Percentiles rank a stretch among this genome's conserved stretches.
Conservation (phyloP, 257 asterid species). For the Plectranthus barbatus region DNA sequence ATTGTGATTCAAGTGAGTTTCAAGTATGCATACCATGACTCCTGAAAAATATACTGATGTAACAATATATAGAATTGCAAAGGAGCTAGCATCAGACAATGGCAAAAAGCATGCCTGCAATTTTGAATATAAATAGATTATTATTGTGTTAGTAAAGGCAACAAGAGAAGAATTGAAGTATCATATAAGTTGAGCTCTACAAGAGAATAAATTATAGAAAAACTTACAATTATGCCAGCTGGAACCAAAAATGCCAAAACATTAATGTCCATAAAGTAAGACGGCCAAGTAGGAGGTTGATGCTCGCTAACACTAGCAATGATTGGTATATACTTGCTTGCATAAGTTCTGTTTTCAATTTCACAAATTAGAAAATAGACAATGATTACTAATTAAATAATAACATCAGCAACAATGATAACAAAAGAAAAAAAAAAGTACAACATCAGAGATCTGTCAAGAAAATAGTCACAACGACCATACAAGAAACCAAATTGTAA, state of each 20-base stretch:
- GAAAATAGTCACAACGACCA: not conserved
- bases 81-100: constrained; percentile 96
- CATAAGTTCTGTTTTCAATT: constrained; percentile 74
- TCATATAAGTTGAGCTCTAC: not conserved
- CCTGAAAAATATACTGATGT: constrained; percentile 98
- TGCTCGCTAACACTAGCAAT: constrained; percentile 99
- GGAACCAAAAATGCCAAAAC: constrained; percentile 97
- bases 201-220: constrained; percentile 7
- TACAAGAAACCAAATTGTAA: constrained; percentile 1
- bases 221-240: constrained; percentile 94
- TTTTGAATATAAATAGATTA: too few species aligned
- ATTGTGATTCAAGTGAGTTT: not conserved
- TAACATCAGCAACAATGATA: not conserved
- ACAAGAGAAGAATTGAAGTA: constrained; percentile 2
- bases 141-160: not conserved
- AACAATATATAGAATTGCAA: constrained; percentile 83
- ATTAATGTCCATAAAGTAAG: constrained; percentile 96
- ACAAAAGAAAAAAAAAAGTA: not conserved
- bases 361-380: constrained; percentile 2
- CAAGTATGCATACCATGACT: constrained; percentile 66
- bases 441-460: constrained; percentile 17
- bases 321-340: constrained; percentile 98
- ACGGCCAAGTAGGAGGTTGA: constrained; percentile 99
- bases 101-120: constrained; percentile 96
- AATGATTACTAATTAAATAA: too few species aligned